A percentile compares a stretch with the other conserved stretches of the same genome.
These are phyloP conservation scores for Lactarius evosmus DNA, from an alignment of 768 basidiomycete genomes.

Conservation along the genomic window DNA sequence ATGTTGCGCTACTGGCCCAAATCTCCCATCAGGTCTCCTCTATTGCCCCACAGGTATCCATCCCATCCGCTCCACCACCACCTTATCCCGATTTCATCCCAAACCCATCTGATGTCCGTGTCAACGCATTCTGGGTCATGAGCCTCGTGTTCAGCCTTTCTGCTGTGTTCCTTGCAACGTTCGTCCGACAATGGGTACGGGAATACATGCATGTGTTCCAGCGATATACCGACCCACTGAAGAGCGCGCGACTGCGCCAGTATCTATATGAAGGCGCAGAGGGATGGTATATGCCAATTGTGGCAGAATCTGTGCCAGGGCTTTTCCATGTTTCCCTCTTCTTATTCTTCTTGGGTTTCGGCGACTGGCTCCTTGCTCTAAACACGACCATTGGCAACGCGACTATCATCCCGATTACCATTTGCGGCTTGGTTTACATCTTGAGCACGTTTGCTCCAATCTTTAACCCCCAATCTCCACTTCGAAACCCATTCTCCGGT, in stretches of 20 bases:
- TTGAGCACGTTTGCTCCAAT: conserved; percentile 13
- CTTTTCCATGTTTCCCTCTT: too few relatives aligned
- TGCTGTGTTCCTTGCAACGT: conserved; percentile 43
- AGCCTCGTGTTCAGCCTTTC: conserved; percentile 39
- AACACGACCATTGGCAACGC: conserved; percentile 14
- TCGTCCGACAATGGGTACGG: too few relatives aligned
- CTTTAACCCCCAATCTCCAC: conserved; percentile 8
- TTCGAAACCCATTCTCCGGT: conserved; percentile 9
- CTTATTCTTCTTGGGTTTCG: conserved; percentile 52
- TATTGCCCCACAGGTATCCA: too few relatives aligned
- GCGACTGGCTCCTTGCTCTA: conserved; percentile 41
- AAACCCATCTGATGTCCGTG: conserved; percentile 36
- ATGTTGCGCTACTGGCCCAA: conserved; percentile 9
- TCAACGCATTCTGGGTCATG: conserved; percentile 43
- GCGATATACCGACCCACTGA: too few relatives aligned
- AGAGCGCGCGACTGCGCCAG: too few relatives aligned
- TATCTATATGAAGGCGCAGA: too few relatives aligned
- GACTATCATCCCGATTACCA: conserved; percentile 4
- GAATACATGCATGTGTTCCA: too few relatives aligned
- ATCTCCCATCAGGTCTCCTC: too few relatives aligned
- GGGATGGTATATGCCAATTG: too few relatives aligned
- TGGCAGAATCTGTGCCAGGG: too few relatives aligned
- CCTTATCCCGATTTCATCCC: conserved; percentile 9
- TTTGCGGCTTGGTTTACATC: conserved; percentile 19
- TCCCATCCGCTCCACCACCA: not conserved